Evolutionary conservation across 139 green algal species (phyloP), one percentile per base, ranked within the genome.

Genomic region (Closterium sp.): DNA sequence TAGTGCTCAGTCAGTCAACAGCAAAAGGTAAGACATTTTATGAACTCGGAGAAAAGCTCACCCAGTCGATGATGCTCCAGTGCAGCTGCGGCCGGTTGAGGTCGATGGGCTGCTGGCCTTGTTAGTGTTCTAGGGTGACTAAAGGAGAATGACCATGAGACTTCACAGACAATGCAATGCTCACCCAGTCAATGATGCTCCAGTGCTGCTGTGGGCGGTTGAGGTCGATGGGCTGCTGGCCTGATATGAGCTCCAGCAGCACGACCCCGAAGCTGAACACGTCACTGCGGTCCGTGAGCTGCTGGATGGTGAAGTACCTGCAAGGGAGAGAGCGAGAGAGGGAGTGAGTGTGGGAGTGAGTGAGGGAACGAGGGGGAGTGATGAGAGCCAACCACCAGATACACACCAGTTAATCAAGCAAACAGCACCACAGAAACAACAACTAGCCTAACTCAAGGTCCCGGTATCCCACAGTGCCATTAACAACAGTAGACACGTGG

Each of bases 231-330:
- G 89, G 89, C 83, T 92, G 36, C 19, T 86, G 89, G 30, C 76
- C 89, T 16, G 36, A 90, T 2, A 92, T 90, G 31, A 92, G 83
- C 33, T 92, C 89, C 31, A 92, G 76, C 19, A 92, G 76, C 43
- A 92, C 89, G 30, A 92, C 89, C 12, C 89, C 89, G 86, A 92
- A 92, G 64, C 89, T 92, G 89, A 87, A 92, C 32, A 92, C 89
- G 33, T 92, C 89, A 10, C 89, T 92, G 31, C 34, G 33, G 23
- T 92, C 89, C 23, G 89, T 92, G 9, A 92, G 84, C 76, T 92
- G 89, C 32, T 92, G 89, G 5, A 92, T 64, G 55, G 89, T 92
- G 32, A 90, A 92, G 89, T 92, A 92, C 89, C 89, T 91, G 89
- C 12, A 16, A 12, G 38, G 19, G 38, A 66, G 38, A 9, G 4